Evolutionary conservation across 1,139 yeast species (phyloP), one percentile per base, ranked within the genome.

Genomic region (Suhomyces bokatorum): DNA sequence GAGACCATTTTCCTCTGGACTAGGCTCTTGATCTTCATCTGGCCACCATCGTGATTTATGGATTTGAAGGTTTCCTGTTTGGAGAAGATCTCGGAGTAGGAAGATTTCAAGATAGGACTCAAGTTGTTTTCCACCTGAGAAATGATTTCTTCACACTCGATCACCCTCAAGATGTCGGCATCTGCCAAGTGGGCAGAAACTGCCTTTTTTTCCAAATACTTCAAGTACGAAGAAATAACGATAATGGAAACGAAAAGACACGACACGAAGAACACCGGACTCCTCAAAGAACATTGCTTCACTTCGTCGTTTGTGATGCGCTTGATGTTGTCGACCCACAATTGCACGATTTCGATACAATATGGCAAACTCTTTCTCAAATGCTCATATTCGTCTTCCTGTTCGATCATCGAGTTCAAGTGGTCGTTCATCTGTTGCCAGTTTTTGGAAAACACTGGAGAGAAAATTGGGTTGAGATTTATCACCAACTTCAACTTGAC

Each of bases 261-360:
- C 0, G 87, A 81, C 35, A 84, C 77, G 56, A 85, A 83, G 59
- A 84, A 83, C 14, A 85, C 85, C 3, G 93, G 93, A 0, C 91
- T 84, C 53, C 88, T 71, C 41, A 83, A 75, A 0, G 87, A 77
- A 0, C 85, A 80, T 56, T 79, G 78, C 48, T 79, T 81, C 2
- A 85, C 80, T 59, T 83, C 85, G 58, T 83, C 84, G 31, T 40
- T 40, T 45, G 78, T 77, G 24, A 76, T 76, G 40, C 80, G 78
- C 12, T 83, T 77, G 26, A 84, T 82, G 40, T 83, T 81, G 50
- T 82, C 85, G 39, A 80, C 77, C 93, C 93, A 85, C 39, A 85
- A 67, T 46, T 80, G 78, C 46, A 85, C 68, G 24, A 84, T 78
- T 47, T 80, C 84, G 35, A 83, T 62, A 3, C 85, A 77, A 51